Evolutionary conservation across 306 rosid species (phyloP).

Genomic region (barrel medic (Medicago truncatula)): MtrunA17r5.0-ANR NC_053042.1:8858501-8859000

Average conservation of each 20-base stretch:
- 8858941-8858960: slow-evolving; percentile 25
- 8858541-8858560: slow-evolving; percentile 9
- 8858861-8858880: slow-evolving; percentile 21
- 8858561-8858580: slow-evolving; percentile 10
- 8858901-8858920: slow-evolving; percentile 31
- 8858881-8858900: slow-evolving; percentile 17
- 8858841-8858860: slow-evolving; percentile 17
- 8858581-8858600: not conserved
- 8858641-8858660: not conserved
- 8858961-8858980: not conserved
- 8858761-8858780: slow-evolving; percentile 12
- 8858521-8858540: not conserved
- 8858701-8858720: slow-evolving; percentile 5
- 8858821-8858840: slow-evolving; percentile 2
- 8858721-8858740: slow-evolving; percentile 9
- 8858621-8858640: not conserved
- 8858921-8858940: slow-evolving; percentile 12
- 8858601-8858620: slow-evolving; percentile 1
- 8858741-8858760: not conserved
- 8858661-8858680: slow-evolving; percentile 11
- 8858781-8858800: slow-evolving; percentile 14
- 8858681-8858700: slow-evolving; percentile 9
- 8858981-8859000: slow-evolving; percentile 25
- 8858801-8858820: slow-evolving; percentile 2
- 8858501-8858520: not conserved